Conservation (phyloP, 805 yeast genomes). For the Jamesozyma lodderae region DNA sequence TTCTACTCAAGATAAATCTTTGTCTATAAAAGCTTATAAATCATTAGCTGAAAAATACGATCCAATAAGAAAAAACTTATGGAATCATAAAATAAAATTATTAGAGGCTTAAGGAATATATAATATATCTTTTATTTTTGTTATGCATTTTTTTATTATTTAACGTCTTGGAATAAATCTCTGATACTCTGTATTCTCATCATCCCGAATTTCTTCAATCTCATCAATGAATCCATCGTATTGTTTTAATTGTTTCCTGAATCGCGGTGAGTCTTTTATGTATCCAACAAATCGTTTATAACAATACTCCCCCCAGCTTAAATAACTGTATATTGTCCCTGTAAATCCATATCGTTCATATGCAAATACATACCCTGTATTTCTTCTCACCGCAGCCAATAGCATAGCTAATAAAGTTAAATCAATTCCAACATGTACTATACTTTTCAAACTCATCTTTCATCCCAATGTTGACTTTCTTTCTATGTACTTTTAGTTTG, state of each 20-base stretch:
- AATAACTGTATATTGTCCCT: slow-evolving; percentile 42
- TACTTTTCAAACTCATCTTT: slow-evolving; percentile 12
- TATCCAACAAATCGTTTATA: slow-evolving; percentile 41
- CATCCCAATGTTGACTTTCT: no score
- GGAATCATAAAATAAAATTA: slow-evolving; percentile 42
- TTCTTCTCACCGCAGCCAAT: slow-evolving; percentile 76
- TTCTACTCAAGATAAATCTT: slow-evolving; percentile 22
- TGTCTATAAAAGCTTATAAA: slow-evolving; percentile 40
- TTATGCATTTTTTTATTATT: no score
- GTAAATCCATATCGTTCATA: slow-evolving; percentile 33
- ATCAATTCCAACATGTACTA: slow-evolving; percentile 65
- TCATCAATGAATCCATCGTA: slow-evolving; percentile 15
- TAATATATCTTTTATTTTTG: slow-evolving; percentile 54
- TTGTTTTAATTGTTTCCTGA: slow-evolving; percentile 27
- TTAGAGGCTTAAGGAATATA: slow-evolving; percentile 29
- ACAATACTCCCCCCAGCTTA: slow-evolving; percentile 52
- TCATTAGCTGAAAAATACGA: slow-evolving; percentile 47
- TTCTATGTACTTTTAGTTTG: no score
- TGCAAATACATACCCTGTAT: slow-evolving; percentile 57
- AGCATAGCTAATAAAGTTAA: slow-evolving; percentile 70
- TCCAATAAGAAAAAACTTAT: slow-evolving; percentile 52
- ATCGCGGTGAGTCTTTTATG: slow-evolving; percentile 42
- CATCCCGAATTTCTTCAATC: neutral
- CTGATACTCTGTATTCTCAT: neutral
- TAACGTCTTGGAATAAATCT: slow-evolving; percentile 2